Conservation (phyloP, 2,329 filamentous ascomycete genomes). For the Scytalidium sp. region DNA sequence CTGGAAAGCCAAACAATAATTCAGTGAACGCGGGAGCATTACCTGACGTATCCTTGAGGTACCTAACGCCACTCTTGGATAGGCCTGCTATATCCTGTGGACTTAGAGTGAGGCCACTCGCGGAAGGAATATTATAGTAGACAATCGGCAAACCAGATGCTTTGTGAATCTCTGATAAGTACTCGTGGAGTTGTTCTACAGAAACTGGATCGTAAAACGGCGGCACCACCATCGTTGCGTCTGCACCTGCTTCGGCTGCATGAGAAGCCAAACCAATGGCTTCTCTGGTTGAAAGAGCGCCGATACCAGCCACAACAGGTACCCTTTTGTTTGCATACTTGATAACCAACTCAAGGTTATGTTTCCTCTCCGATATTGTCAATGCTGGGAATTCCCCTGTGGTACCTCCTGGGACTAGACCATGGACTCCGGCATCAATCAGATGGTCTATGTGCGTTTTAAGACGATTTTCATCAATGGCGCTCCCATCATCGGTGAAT, state of each 20-base stretch:
- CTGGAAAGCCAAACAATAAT: slow-evolving; percentile 39
- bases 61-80: slow-evolving; percentile 42
- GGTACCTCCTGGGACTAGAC: slow-evolving; percentile 47
- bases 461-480: slow-evolving; percentile 37
- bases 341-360: slow-evolving; percentile 35
- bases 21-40: slow-evolving; percentile 48
- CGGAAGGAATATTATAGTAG: slow-evolving; percentile 50
- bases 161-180: slow-evolving; percentile 38
- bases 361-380: slow-evolving; percentile 40
- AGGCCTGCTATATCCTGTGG: slow-evolving; percentile 41
- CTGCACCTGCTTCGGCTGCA: slow-evolving; percentile 35
- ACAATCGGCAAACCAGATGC: slow-evolving; percentile 41
- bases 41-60: slow-evolving; percentile 52
- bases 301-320: slow-evolving; percentile 40
- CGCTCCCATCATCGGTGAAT: slow-evolving; percentile 38
- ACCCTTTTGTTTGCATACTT: slow-evolving; percentile 36
- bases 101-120: slow-evolving; percentile 38
- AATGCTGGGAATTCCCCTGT: slow-evolving; percentile 48
- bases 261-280: slow-evolving; percentile 38
- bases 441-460: slow-evolving; percentile 43
- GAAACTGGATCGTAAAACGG: slow-evolving; percentile 46
- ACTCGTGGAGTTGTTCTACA: slow-evolving; percentile 35
- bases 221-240: slow-evolving; percentile 45
- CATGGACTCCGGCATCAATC: slow-evolving; percentile 42
- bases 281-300: slow-evolving; percentile 39